Evolutionary conservation across 2,329 filamentous ascomycete genomes (phyloP).

Genomic region (Xylaria sp.): DNA sequence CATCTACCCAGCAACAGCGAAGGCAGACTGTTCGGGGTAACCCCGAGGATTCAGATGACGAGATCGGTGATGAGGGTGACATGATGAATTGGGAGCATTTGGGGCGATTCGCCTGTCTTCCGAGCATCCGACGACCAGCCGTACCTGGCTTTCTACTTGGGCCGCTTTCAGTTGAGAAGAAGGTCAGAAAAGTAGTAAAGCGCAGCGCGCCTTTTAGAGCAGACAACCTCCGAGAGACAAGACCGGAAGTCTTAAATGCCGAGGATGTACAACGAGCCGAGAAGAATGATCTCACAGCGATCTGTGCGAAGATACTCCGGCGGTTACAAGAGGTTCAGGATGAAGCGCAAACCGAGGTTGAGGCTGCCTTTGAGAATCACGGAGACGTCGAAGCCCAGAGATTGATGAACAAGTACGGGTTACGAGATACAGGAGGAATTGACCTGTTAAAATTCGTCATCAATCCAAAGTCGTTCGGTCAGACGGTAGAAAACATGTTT

Average conservation of each 20-base stretch:
- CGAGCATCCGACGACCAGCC: conserved; percentile 76
- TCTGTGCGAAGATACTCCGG: conserved; percentile 79
- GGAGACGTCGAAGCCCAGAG: conserved; percentile 58
- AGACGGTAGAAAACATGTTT: conserved; percentile 96
- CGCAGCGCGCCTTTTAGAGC: conserved; percentile 76
- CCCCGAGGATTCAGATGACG: conserved; percentile 67
- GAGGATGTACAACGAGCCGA: conserved; percentile 80
- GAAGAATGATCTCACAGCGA: conserved; percentile 79
- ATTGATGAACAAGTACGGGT: conserved; percentile 72
- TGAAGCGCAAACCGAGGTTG: conserved; percentile 59
- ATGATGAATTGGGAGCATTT: conserved; percentile 87
- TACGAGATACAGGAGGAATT: conserved; percentile 76
- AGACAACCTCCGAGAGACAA: conserved; percentile 73
- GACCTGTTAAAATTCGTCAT: conserved; percentile 87
- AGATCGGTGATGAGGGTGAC: conserved; percentile 76
- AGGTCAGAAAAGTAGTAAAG: conserved; percentile 74
- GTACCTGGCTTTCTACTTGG: conserved; percentile 87
- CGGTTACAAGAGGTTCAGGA: conserved; percentile 64
- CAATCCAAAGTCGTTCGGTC: conserved; percentile 89
- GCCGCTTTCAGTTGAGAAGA: conserved; percentile 89
- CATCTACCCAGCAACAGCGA: conserved; percentile 60
- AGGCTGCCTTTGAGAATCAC: conserved; percentile 54
- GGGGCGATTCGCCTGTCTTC: conserved; percentile 80
- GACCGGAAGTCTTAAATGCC: conserved; percentile 80
- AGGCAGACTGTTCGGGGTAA: conserved; percentile 50